Base-by-base conservation (phyloP, 805 yeast genomes). In the Cyberlindnera maritima region DNA sequence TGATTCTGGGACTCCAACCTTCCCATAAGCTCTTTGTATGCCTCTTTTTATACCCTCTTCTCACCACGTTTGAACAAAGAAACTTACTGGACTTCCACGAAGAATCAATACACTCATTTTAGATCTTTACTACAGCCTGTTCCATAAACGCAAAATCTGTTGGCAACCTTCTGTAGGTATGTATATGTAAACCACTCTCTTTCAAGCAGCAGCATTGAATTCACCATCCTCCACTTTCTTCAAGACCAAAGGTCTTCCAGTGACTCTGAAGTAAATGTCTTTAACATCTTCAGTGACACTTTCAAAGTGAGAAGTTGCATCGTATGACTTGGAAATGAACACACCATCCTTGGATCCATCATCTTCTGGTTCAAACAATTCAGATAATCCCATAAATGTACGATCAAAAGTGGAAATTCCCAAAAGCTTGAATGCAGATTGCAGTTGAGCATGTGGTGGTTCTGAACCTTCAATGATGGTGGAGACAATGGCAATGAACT, bases 261-360 rank as follows among this genome's bases (percentile, higher is more conserved):
- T 87, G 54, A 94, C 84, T 66, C 98, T 81, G 67, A 84, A 83
- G 68, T 94, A 94, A 44, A 94, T 77, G 66, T 92, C 97, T 69
- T 89, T 90, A 58, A 94, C 96, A 66, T 94, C 98, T 65, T 94
- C 98, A 34, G 99, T 94, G 59, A 96, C 87, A 36, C 91, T 73
- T 69, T 94, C 99, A 65, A 94, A 94, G 70, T 94, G 99, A 10
- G 97, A 89, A 10, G 96, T 77, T 1, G 98, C 85, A 65, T 94
- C 99, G 65, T 90, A 94, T 49, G 96, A 86, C 70, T 79, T 86
- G 33, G 97, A 89, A 48, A 94, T 75, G 68, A 70, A 94, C 41
- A 94, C 81, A 47, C 85, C 81, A 65, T 86, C 91, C 50, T 76
- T 72, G 15, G 84, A 72, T 11, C 99, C 99, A 63, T 89, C 96